A percentile compares a stretch with the other conserved stretches of the same genome.
Conservation (phyloP, 345 rosid genomes). For the Eucalyptus fibrosa region DNA sequence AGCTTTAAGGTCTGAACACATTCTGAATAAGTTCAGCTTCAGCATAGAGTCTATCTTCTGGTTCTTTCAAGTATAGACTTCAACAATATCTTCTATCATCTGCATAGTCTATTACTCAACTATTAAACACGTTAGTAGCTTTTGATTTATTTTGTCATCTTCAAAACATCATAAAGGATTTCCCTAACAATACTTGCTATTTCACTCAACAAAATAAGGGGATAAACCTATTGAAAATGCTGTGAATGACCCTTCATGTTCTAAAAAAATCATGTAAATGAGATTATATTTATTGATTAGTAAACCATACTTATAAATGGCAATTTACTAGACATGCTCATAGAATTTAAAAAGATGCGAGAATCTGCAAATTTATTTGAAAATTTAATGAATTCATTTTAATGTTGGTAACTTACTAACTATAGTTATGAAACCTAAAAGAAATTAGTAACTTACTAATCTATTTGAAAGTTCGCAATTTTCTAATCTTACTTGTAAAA, state of each 20-base stretch:
- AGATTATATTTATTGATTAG: background rate
- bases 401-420: background rate
- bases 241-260: background rate
- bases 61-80: too few relatives aligned
- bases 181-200: background rate
- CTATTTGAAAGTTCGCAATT: background rate
- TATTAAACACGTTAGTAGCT: too few relatives aligned
- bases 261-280: background rate
- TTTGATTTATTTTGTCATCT: too few relatives aligned
- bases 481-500: background rate
- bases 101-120: too few relatives aligned
- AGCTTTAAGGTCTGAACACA: too few relatives aligned
- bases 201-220: background rate
- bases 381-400: background rate
- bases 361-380: background rate
- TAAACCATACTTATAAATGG: background rate
- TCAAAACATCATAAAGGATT: too few relatives aligned
- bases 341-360: background rate
- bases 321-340: background rate
- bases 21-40: too few relatives aligned
- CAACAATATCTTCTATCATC: too few relatives aligned
- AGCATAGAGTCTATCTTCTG: too few relatives aligned
- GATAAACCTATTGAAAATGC: background rate
- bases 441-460: background rate
- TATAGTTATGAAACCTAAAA: background rate